Base-by-base conservation (phyloP, 208 protist genomes). In the Acanthamoeba divionensis region DNA sequence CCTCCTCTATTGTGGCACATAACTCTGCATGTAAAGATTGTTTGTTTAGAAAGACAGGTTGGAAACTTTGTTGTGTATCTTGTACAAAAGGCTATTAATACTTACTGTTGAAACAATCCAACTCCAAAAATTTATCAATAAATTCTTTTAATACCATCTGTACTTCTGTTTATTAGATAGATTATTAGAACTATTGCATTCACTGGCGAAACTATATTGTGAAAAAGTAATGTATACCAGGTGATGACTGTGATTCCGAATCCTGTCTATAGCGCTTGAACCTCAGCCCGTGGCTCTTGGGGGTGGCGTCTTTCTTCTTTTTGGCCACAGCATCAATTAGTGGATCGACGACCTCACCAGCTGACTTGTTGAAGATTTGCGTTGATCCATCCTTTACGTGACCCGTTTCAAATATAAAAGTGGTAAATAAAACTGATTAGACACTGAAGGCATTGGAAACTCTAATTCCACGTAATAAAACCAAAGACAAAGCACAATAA, bases 71-170 rank as follows among this genome's bases (percentile, higher is more conserved):
- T n/a, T n/a, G n/a, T n/a, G n/a, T n/a, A n/a, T n/a, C n/a, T n/a
- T n/a, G n/a, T n/a, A n/a, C n/a, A n/a, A n/a, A n/a, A n/a, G n/a
- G n/a, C n/a, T n/a, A n/a, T n/a, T n/a, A n/a, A 21, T 31, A 24
- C 67, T 29, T 57, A 80, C 71, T 80, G 71, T 80, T 80, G 71
- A 62, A 80, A 50, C 71, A 80, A 12, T 50, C 71, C 44, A 62
- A 62, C 26, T 57, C 71, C n/a, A 80, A 38, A 50, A 80, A 80
- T 26, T 48, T 36, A 7, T 26, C 21, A 29, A 80, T 50, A 44
- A 80, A 80, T 9, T 10, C 10, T 13, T 80, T 80, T 12, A 80
- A 13, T 31, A 31, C 71, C 38, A 80, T 80, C 10, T 62, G 71
- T 55, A 44, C 71, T 50, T 80, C 71, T 80, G 71, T 31, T 41